These are phyloP conservation scores for Fusarium sp. DNA, from an alignment of 2,329 filamentous ascomycete genomes.

Conservation along the genomic window DNA sequence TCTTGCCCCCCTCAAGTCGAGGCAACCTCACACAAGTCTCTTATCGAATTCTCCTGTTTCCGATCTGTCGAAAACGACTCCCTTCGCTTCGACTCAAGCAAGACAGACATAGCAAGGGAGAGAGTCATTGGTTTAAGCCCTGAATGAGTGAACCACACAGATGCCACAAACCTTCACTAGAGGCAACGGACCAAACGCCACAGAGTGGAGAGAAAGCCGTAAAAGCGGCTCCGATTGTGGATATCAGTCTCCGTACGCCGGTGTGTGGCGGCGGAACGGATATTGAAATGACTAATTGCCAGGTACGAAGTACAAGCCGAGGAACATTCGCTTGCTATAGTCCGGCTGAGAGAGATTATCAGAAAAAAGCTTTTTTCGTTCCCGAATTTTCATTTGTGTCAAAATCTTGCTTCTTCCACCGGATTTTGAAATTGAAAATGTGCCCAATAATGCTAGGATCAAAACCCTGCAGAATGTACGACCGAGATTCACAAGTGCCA, in stretches of 20 bases:
- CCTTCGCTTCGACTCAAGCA: slow-evolving; percentile 14
- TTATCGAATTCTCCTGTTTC: slow-evolving; percentile 21
- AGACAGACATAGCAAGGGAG: slow-evolving; percentile 22
- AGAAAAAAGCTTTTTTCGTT: slow-evolving; percentile 5
- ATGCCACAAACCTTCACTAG: slow-evolving; percentile 7
- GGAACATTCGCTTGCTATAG: background rate
- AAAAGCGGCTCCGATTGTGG: slow-evolving; percentile 37
- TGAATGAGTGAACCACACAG: slow-evolving; percentile 7
- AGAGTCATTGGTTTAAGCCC: slow-evolving; percentile 16
- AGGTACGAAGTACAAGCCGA: background rate
- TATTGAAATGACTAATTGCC: slow-evolving; percentile 10
- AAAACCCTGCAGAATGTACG: slow-evolving; percentile 28
- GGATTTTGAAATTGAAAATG: slow-evolving; percentile 35
- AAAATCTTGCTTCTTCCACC: slow-evolving; percentile 32
- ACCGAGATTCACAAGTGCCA: slow-evolving; percentile 30
- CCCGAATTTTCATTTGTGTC: background rate
- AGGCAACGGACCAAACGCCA: slow-evolving; percentile 19
- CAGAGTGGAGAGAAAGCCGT: slow-evolving; percentile 25
- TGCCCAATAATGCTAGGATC: slow-evolving; percentile 22
- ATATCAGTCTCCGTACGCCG: slow-evolving; percentile 14
- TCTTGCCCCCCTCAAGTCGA: background rate
- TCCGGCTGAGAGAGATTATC: background rate
- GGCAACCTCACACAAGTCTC: slow-evolving; percentile 17
- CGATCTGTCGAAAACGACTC: slow-evolving; percentile 28
- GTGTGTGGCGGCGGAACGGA: slow-evolving; percentile 17